phyloP scores from a whole-genome alignment of 805 yeast genomes.

The Saccharomycopsis sp. region DNA sequence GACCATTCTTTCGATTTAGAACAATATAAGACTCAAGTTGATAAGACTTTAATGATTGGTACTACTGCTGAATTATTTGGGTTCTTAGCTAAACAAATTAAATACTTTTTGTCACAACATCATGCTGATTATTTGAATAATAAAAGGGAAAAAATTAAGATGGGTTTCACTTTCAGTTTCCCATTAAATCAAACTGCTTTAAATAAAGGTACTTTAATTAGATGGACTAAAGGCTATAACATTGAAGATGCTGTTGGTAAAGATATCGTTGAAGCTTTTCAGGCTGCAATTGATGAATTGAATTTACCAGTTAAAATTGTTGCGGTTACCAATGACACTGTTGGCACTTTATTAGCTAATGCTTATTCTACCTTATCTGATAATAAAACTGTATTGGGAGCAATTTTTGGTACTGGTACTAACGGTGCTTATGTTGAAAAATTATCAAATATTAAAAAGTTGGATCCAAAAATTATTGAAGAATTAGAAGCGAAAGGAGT shows the following conservation, averaged over 20 bases:
- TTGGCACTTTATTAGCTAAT: constrained; percentile 85
- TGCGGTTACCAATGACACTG: constrained; percentile 94
- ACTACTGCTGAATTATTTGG: constrained; percentile 62
- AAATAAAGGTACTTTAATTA: constrained; percentile 68
- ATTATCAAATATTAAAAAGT: constrained; percentile 64
- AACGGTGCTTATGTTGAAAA: constrained; percentile 91
- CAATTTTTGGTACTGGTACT: constrained; percentile 96
- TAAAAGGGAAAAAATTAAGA: constrained; percentile 35
- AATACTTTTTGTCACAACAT: constrained; percentile 56
- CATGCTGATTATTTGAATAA: constrained; percentile 33
- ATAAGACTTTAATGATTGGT: constrained; percentile 64
- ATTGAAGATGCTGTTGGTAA: constrained; percentile 66
- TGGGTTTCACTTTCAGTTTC: constrained; percentile 93
- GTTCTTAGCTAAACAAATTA: constrained; percentile 67
- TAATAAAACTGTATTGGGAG: constrained; percentile 77
- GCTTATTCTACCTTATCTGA: constrained; percentile 71
- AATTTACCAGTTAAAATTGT: constrained; percentile 64
- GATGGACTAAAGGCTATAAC: constrained; percentile 97
- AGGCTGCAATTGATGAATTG: constrained; percentile 54
- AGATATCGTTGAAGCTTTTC: constrained; percentile 70
- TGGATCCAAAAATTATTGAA: constrained; percentile 41
- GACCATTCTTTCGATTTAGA: constrained; percentile 70
- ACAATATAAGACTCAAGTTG: constrained; percentile 75
- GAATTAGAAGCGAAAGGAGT: constrained; percentile 38
- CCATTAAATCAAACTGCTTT: constrained; percentile 85